Conservation (phyloP, 176 grass and related monocot species). For the Olyra latifolia region DNA sequence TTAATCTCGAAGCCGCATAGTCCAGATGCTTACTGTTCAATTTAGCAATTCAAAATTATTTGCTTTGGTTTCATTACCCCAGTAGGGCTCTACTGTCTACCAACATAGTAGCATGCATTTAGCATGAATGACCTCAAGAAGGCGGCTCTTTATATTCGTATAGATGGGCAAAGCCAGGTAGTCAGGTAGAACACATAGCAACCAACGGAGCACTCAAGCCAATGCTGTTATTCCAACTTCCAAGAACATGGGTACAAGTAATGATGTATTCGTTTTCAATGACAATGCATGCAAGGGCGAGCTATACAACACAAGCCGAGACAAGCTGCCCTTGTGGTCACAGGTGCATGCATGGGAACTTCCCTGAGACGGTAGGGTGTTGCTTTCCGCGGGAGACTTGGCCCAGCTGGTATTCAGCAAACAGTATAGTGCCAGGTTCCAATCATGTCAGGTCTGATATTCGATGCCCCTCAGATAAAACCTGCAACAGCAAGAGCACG, state of each 20-base stretch:
- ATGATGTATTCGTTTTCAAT: background rate
- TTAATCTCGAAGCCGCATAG: background rate
- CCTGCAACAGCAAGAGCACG: constrained; percentile 20
- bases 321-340: background rate
- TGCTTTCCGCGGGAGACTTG: background rate
- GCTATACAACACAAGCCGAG: constrained; percentile 25
- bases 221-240: background rate
- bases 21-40: background rate
- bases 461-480: background rate
- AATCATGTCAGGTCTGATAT: background rate
- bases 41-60: background rate
- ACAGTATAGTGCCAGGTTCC: background rate
- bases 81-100: background rate
- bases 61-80: background rate
- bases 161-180: background rate
- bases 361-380: constrained; percentile 33
- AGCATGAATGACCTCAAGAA: background rate
- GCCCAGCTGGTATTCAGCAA: constrained; percentile 18
- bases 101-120: background rate
- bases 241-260: background rate
- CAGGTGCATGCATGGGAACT: constrained; percentile 39
- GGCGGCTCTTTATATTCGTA: background rate
- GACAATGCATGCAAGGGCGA: background rate
- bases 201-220: background rate
- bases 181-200: background rate